A percentile compares a stretch with the other conserved stretches of the same genome.
These are phyloP conservation scores for Suillus spraguei DNA, from an alignment of 768 basidiomycete genomes.

Conservation along the genomic window DNA sequence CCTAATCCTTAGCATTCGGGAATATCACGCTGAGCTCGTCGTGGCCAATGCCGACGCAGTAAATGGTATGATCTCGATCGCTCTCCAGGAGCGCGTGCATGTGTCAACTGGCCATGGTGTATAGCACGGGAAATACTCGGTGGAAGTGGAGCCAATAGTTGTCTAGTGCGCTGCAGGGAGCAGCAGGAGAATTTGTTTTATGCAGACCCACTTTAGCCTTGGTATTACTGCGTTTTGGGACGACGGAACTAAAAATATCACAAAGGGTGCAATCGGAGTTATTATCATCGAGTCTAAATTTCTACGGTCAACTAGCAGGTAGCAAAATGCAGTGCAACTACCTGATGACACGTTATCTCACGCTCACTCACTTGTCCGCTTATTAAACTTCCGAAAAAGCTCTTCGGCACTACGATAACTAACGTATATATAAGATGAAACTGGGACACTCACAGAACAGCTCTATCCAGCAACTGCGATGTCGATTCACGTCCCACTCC, in stretches of 20 bases:
- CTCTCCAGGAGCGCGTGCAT: background rate
- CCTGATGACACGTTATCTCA: too few relatives aligned
- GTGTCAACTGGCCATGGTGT: background rate
- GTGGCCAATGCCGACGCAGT: too few relatives aligned
- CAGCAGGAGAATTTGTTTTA: too few relatives aligned
- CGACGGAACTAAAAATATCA: too few relatives aligned
- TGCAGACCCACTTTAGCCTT: too few relatives aligned
- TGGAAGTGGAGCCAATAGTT: background rate
- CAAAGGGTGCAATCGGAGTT: too few relatives aligned
- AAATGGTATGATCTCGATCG: background rate
- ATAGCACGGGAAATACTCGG: background rate
- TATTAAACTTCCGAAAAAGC: background rate
- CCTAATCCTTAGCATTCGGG: background rate
- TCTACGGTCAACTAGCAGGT: too few relatives aligned
- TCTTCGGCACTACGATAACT: background rate
- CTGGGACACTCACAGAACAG: background rate
- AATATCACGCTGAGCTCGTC: background rate
- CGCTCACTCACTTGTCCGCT: background rate
- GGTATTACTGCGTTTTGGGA: too few relatives aligned
- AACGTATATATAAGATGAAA: constrained; percentile 3
- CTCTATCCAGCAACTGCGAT: background rate
- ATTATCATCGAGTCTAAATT: too few relatives aligned
- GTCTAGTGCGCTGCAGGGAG: background rate
- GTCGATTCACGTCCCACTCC: constrained; percentile 23
- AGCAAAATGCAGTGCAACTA: too few relatives aligned